These are phyloP conservation scores for Phytophthora multivora DNA, from an alignment of 352 stramenopile genomes.

Conservation along the genomic window DNA sequence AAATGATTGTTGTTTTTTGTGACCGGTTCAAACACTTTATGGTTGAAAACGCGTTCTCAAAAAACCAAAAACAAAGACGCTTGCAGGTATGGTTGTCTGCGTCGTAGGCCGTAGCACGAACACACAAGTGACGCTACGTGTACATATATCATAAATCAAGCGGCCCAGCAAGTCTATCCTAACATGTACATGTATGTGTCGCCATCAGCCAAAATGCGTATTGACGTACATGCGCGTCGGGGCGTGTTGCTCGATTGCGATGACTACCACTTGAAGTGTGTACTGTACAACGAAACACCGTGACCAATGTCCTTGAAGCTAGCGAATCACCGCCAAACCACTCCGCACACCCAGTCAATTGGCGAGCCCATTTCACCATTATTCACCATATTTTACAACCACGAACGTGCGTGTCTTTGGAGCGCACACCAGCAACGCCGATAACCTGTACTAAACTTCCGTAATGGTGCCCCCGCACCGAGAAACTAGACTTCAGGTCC, in stretches of 20 bases:
- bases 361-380: not conserved
- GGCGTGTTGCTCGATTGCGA: not conserved
- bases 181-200: not conserved
- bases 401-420: slow-evolving; percentile 6
- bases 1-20: no score
- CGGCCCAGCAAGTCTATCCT: not conserved
- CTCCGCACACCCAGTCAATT: not conserved
- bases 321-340: not conserved
- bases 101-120: no score
- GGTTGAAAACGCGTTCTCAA: no score
- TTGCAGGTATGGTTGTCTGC: no score
- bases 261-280: not conserved
- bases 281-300: not conserved
- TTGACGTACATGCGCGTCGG: not conserved
- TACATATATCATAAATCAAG: not conserved
- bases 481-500: not conserved
- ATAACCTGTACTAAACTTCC: not conserved
- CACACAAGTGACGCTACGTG: no score
- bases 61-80: no score
- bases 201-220: not conserved
- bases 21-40: no score
- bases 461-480: not conserved
- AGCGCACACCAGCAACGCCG: slow-evolving; percentile 1
- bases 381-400: not conserved
- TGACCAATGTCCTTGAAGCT: not conserved